These are phyloP conservation scores for Pichia nakasei DNA, from an alignment of 805 yeast genomes.

Conservation along the genomic window DNA sequence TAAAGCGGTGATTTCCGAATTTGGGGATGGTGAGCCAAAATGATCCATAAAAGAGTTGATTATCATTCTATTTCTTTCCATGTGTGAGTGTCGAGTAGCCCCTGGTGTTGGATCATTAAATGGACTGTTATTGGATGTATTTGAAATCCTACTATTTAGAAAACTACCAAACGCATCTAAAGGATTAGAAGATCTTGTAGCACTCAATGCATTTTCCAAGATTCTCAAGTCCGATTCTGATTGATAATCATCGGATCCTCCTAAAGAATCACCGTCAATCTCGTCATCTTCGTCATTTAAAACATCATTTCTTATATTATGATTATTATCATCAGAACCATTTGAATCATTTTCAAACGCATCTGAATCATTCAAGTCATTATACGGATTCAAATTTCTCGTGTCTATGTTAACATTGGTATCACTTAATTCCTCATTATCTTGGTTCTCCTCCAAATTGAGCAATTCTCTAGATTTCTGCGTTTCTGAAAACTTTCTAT, in stretches of 20 bases:
- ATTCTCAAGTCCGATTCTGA: constrained; percentile 12
- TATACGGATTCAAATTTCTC: not conserved
- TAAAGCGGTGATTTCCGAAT: constrained; percentile 20
- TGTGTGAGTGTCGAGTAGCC: not conserved
- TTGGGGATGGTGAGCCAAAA: constrained; percentile 10
- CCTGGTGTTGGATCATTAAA: not conserved
- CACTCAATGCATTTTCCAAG: constrained; percentile 9
- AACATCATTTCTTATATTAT: constrained; percentile 15
- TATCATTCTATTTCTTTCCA: constrained; percentile 15
- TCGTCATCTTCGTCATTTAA: constrained; percentile 10
- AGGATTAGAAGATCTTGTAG: not conserved
- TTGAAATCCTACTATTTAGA: not conserved
- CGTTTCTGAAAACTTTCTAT: constrained; percentile 26
- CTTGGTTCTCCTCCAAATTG: not conserved
- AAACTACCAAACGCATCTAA: not conserved
- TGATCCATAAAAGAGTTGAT: constrained; percentile 25
- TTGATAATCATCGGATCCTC: constrained; percentile 2
- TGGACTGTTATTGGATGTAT: not conserved
- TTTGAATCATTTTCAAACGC: not conserved
- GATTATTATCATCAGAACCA: constrained; percentile 9
- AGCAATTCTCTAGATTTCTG: constrained; percentile 7
- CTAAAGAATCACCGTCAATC: not conserved
- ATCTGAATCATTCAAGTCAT: not conserved
- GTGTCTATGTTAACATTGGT: not conserved
- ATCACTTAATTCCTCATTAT: constrained; percentile 15